Evolutionary conservation across 192 early-diverging fungal species (phyloP), one percentile per base, ranked within the genome.

Genomic region (Chytriomyces sp.): DNA sequence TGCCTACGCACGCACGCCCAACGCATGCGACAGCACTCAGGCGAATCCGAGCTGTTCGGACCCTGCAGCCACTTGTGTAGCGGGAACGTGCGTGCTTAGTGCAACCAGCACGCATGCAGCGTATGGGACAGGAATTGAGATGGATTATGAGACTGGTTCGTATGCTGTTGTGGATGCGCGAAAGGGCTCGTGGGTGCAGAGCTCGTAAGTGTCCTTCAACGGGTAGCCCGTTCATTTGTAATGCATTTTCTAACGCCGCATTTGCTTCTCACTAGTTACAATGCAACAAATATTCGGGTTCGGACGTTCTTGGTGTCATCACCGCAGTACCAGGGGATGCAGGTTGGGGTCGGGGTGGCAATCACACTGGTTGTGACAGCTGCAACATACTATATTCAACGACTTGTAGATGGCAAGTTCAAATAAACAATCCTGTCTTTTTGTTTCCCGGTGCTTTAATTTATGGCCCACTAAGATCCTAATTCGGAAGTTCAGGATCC

Each of bases 41-140:
- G 1, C 14, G 6, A 17, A 17, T 41, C 64, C 66, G 14, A 25
- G 38, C 22, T 74, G 22, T 31, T 54, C 34, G 14, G 31, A 40
- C 25, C 52, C 59, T 14, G 75, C 52, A 4, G 56, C 52, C 22
- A 65, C 52, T 14, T 77, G 75, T 37, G 49, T 82, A 3, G 68
- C 63, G 10, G 53, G 70, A 25, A 54, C 12, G 25, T 86, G 84
- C 54, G 61, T 78, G 5, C 19, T 33, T 10, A 59, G 66, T 3
- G 64, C 72, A 33, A 70, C 79, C 12, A 54, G 67, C n/a, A 64
- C 63, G 52, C 85, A 86, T 62, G 74, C 63, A 64, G 82, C 85
- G 1, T 86, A 84, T 58, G 79, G 82, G 3, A 79, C 80, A 17
- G 85, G 85, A 22, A 52, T 86, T n/a, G 74, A 80, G 41, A 78